These are phyloP conservation scores for Clavispora phyllophila DNA, from an alignment of 805 yeast species.

Conservation along the genomic window DNA sequence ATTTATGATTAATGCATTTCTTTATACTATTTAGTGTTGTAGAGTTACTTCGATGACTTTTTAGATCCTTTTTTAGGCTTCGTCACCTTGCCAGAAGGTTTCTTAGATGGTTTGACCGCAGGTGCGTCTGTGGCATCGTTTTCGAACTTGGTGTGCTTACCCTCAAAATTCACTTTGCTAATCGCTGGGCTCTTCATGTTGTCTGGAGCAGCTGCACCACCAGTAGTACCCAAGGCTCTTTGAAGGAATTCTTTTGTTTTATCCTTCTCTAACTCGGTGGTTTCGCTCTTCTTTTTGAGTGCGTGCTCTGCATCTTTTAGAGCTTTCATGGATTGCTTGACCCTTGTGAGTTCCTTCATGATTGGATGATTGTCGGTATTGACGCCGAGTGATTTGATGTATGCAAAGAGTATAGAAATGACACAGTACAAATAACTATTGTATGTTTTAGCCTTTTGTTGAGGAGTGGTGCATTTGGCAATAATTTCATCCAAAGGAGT, in stretches of 20 bases:
- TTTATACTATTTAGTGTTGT: neutral
- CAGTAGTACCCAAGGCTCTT: conserved; percentile 38
- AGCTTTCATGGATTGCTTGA: conserved; percentile 63
- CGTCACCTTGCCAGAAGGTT: conserved; percentile 4
- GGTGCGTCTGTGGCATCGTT: neutral
- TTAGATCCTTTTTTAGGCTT: neutral
- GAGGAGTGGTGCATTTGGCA: conserved; percentile 15
- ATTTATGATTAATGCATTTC: conserved; percentile 2
- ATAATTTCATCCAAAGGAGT: conserved; percentile 38
- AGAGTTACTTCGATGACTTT: conserved; percentile 1
- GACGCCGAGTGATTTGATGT: conserved; percentile 53
- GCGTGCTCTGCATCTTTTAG: conserved; percentile 37
- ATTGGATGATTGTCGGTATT: conserved; percentile 58
- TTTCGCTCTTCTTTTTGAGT: conserved; percentile 15
- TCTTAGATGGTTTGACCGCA: conserved; percentile 2
- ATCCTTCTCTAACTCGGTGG: conserved; percentile 18
- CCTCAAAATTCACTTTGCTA: conserved; percentile 46
- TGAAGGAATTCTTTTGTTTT: conserved; percentile 44
- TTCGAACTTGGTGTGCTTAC: conserved; percentile 49
- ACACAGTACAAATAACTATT: conserved; percentile 47
- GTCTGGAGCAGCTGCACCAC: conserved; percentile 27
- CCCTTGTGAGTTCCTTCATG: conserved; percentile 60
- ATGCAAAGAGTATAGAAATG: conserved; percentile 53
- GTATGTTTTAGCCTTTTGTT: conserved; percentile 25
- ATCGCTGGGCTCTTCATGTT: conserved; percentile 44